A percentile compares a stretch with the other conserved stretches of the same genome.
phyloP scores from a whole-genome alignment of 495 filamentous ascomycete genomes.

The Penicillium mononematosum region DNA sequence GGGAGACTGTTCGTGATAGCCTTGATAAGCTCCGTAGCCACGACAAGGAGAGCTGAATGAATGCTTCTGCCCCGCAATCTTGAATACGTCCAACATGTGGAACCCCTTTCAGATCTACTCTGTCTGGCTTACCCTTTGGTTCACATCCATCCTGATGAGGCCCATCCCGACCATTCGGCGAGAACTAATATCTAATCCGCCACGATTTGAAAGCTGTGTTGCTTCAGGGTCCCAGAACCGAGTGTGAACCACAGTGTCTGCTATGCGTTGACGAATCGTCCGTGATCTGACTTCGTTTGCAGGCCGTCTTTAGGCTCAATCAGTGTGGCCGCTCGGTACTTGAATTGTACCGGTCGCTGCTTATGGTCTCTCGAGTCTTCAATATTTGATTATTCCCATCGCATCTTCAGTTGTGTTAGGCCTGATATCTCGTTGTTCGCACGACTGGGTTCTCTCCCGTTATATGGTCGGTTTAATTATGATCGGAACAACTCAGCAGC shows the following conservation, averaged over 20 bases:
- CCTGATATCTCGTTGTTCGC: neutral
- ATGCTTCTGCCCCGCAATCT: neutral
- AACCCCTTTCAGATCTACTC: neutral
- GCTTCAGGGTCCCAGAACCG: neutral
- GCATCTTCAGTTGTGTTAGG: neutral
- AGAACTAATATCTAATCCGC: neutral
- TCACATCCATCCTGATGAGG: neutral
- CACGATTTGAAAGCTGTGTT: neutral
- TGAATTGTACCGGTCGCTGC: neutral
- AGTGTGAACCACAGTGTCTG: neutral
- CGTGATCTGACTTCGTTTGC: neutral
- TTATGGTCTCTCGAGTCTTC: no score
- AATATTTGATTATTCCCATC: neutral
- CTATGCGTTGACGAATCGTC: neutral
- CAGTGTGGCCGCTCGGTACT: neutral
- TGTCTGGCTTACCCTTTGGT: neutral
- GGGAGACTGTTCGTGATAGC: conserved; percentile 46
- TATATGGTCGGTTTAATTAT: neutral
- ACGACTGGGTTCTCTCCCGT: neutral
- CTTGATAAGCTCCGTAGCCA: conserved; percentile 51
- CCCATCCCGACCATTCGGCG: neutral
- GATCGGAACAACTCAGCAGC: neutral
- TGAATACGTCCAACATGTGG: neutral
- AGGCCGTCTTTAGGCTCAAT: neutral
- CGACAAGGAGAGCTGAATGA: conserved; percentile 29